Base-by-base conservation (phyloP, 805 yeast species). In the Barnettozyma californica region DNA sequence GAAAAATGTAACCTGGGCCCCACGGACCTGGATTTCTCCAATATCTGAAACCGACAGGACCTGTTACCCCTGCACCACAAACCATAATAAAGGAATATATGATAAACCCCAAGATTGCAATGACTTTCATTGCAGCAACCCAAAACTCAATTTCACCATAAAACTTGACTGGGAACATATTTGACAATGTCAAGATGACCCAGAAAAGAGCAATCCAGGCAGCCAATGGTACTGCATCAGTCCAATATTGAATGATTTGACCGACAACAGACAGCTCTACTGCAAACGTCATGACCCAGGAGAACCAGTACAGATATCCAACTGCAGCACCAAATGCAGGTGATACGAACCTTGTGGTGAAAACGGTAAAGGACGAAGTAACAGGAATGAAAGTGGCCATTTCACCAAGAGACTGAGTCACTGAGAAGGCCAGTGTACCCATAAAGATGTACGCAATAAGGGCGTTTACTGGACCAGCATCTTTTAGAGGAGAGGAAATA, bases 11-110 rank as follows among this genome's bases (percentile, higher is more conserved):
- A 45, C 87, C 88, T 41, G 78, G 80, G 38, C 87, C 86, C 81
- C 85, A 81, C 6, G 88, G 77, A 53, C 89, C 89, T 13, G 90
- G 89, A 61, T 84, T 67, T 67, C 87, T 78, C 92, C 91, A 84
- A 66, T 84, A 84, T 64, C 88, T 75, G 74, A 84, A 84, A 11
- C 91, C 91, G 34, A 84, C 77, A 16, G 89, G 84, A 19, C 89
- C 89, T 5, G 77, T 70, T 19, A 63, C 59, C 56, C 87, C 85
- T 11, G 83, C 89, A 68, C 89, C 90, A 65, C 87, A 81, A 20
- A 83, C 88, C 77, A 84, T 83, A 65, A 80, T 73, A 43, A 84
- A 67, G 31, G 85, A 81, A 59, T 83, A 84, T 44, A 84, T 65
- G 49, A 84, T 63, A 74, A 84, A 84, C 8, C 89, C 91, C 16